Conservation (phyloP, 2,329 filamentous ascomycete species). For the Tolypocladium endophyticum region DNA sequence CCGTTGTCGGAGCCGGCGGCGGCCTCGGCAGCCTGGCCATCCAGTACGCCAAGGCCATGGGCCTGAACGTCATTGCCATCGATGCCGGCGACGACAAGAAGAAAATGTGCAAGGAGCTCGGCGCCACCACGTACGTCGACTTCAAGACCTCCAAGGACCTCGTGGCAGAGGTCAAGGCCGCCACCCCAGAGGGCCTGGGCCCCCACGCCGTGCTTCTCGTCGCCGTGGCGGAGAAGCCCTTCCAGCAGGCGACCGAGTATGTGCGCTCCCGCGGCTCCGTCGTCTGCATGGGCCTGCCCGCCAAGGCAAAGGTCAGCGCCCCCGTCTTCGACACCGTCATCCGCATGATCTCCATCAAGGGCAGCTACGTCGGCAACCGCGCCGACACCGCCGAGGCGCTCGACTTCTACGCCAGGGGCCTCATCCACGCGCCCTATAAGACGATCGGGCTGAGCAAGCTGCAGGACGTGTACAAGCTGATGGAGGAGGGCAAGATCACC, state of each 20-base stretch:
- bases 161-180: slow-evolving; percentile 73
- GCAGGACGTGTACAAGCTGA: slow-evolving; percentile 67
- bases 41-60: slow-evolving; percentile 90
- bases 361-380: slow-evolving; percentile 88
- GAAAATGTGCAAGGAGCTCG: slow-evolving; percentile 58
- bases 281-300: slow-evolving; percentile 82
- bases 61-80: slow-evolving; percentile 68
- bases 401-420: slow-evolving; percentile 75
- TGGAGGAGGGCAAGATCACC: slow-evolving; percentile 60
- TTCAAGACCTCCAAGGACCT: slow-evolving; percentile 68
- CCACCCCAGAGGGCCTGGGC: slow-evolving; percentile 69
- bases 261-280: slow-evolving; percentile 74
- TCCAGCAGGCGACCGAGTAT: slow-evolving; percentile 88
- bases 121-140: slow-evolving; percentile 67
- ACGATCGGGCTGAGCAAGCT: slow-evolving; percentile 71
- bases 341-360: slow-evolving; percentile 85
- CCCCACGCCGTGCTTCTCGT: slow-evolving; percentile 82
- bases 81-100: slow-evolving; percentile 76
- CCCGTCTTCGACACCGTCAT: slow-evolving; percentile 85
- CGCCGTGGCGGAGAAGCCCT: slow-evolving; percentile 81
- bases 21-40: slow-evolving; percentile 68
- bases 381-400: slow-evolving; percentile 80
- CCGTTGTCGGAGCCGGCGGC: slow-evolving; percentile 78
- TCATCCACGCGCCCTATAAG: slow-evolving; percentile 86
- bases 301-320: slow-evolving; percentile 66